Base-by-base conservation (phyloP, 2,329 filamentous ascomycete species). In the Laburnicola sp. region DNA sequence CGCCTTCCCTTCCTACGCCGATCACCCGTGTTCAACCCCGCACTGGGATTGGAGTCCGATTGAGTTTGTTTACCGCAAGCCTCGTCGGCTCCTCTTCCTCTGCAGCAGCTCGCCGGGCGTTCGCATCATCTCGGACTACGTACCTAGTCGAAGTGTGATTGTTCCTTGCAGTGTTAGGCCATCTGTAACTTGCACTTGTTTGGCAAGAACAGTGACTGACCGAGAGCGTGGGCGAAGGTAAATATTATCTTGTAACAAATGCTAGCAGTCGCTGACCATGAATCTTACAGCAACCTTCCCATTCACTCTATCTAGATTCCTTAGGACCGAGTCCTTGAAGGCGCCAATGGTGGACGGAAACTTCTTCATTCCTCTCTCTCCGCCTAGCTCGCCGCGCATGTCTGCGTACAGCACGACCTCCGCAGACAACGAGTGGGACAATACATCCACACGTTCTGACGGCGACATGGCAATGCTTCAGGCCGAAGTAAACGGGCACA, bases 311-410 rank as follows among this genome's bases (percentile, higher is more conserved):
- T 61, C 59, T 56, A 59, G 53, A 60, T 41, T 56, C 39, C 45
- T 51, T 45, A 59, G 48, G 47, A 59, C 38, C 53, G 49, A 51
- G 35, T 60, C 57, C 56, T 49, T 44, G 50, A 65, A 70, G 66
- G 63, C 59, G 60, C 68, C 65, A 74, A 75, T 75, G 72, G 66
- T 77, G 67, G 70, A 74, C 69, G 73, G 72, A 71, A 75, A 69
- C 65, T 71, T 73, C 60, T 71, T 74, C 66, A 74, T 75, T 66
- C 75, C 75, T 61, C 66, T 78, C 62, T 79, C 77, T 68, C 77
- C 77, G 60, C 77, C 77, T 53, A 77, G 68, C 57, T 79, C 77
- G 67, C 77, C 77, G 69, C 76, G 73, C 66, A 78, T 78, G 76
- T 78, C 75, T 75, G 75, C 71, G 63, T 76, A 75, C 62, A 69